phyloP scores from a whole-genome alignment of 2,329 filamentous ascomycete species.

The Colletotrichum somersetense region DNA sequence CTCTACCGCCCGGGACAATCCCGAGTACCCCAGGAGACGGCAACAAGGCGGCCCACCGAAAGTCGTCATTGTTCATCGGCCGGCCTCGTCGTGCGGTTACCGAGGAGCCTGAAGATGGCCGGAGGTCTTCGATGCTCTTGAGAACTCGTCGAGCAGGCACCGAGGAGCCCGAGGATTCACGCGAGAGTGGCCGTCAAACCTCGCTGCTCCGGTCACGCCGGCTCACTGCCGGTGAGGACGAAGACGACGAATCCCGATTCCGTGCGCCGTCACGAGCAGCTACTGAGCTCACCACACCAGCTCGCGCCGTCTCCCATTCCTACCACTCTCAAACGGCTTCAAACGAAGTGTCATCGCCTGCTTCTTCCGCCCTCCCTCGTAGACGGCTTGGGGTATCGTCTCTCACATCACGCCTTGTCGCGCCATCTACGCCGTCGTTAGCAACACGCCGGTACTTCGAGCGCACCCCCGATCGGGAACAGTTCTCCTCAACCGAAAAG shows the following conservation, averaged over 20 bases:
- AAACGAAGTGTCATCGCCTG: conserved; percentile 47
- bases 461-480: conserved; percentile 57
- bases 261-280: conserved; percentile 70
- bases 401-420: conserved; percentile 60
- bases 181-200: conserved; percentile 59
- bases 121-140: conserved; percentile 62
- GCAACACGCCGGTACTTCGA: conserved; percentile 64
- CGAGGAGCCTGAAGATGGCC: conserved; percentile 65
- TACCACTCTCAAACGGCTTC: conserved; percentile 46
- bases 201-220: conserved; percentile 61
- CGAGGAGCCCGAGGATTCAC: conserved; percentile 61
- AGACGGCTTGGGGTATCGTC: conserved; percentile 65
- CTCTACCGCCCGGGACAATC: conserved; percentile 48
- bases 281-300: conserved; percentile 63
- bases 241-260: conserved; percentile 62
- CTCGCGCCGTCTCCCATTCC: conserved; percentile 53
- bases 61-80: conserved; percentile 65
- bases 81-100: conserved; percentile 62
- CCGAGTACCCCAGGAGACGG: conserved; percentile 58
- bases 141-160: conserved; percentile 60
- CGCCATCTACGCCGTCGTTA: conserved; percentile 54
- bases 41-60: conserved; percentile 54
- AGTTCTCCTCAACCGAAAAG: conserved; percentile 52
- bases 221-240: conserved; percentile 58
- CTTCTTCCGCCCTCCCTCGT: conserved; percentile 64